A percentile compares a stretch with the other conserved stretches of the same genome.
phyloP scores from a whole-genome alignment of 805 yeast genomes.

The Metschnikowia hibisci region DNA sequence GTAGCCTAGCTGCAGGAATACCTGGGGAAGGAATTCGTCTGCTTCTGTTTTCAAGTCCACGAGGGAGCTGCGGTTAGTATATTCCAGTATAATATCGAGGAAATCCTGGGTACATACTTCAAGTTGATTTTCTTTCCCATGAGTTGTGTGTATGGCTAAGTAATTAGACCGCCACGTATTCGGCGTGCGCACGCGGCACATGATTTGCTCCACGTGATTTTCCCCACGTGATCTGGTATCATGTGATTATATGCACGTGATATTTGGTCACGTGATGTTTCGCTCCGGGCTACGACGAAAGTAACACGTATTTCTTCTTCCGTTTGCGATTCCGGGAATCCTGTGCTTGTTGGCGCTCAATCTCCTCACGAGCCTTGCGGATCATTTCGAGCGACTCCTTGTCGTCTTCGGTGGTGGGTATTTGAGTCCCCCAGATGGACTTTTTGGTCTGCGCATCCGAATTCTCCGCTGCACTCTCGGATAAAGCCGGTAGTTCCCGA shows the following conservation, averaged over 20 bases:
- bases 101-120: conserved; percentile 20
- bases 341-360: conserved; percentile 25
- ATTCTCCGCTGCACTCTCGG: conserved; percentile 4
- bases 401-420: conserved; percentile 43
- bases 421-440: conserved; percentile 78
- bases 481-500: conserved; percentile 34
- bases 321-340: conserved; percentile 29
- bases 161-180: neutral
- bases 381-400: conserved; percentile 52
- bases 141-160: too few relatives aligned
- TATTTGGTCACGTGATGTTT: neutral
- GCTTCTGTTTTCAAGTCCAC: conserved; percentile 45
- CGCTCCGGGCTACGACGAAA: conserved; percentile 20
- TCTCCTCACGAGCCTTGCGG: conserved; percentile 48
- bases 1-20: conserved; percentile 43
- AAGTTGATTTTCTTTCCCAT: conserved; percentile 22
- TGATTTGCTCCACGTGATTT: too few relatives aligned
- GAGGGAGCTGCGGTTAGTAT: conserved; percentile 36
- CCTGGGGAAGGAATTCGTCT: conserved; percentile 46
- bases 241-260: neutral
- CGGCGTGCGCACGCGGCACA: neutral
- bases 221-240: too few relatives aligned
- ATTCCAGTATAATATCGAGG: neutral
- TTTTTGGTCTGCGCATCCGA: conserved; percentile 3
- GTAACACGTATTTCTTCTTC: conserved; percentile 43